A percentile compares a stretch with the other conserved stretches of the same genome.
phyloP scores from a whole-genome alignment of 345 rosid genomes.

The Bruguiera parviflora region DNA sequence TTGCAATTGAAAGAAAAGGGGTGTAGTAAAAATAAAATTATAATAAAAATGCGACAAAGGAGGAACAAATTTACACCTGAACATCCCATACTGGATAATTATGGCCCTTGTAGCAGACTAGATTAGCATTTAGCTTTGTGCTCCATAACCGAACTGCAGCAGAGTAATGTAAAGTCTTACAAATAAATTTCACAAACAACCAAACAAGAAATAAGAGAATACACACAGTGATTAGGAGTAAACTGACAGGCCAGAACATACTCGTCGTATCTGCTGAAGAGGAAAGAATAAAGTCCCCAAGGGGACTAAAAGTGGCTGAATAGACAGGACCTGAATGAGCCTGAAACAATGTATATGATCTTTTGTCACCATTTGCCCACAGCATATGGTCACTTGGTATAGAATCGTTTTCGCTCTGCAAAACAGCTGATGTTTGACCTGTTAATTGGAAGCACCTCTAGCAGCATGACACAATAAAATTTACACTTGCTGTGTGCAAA shows the following conservation, averaged over 20 bases:
- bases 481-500: neutral
- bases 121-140: conserved; percentile 90
- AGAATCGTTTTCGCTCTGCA: conserved; percentile 67
- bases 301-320: conserved; percentile 84
- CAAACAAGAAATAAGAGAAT: neutral
- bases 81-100: conserved; percentile 99
- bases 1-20: neutral
- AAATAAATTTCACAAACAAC: neutral
- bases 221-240: neutral
- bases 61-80: conserved; percentile 49
- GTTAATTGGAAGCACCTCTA: conserved; percentile 13
- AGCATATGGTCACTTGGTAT: conserved; percentile 42
- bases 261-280: conserved; percentile 95
- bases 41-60: conserved; percentile 5
- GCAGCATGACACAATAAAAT: conserved; percentile 1
- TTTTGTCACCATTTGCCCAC: conserved; percentile 50
- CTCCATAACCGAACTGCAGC: conserved; percentile 90
- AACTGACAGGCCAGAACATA: conserved; percentile 23
- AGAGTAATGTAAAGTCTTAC: conserved; percentile 5
- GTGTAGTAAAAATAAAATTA: neutral
- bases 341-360: conserved; percentile 65
- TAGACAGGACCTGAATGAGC: conserved; percentile 97
- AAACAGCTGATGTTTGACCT: conserved; percentile 48
- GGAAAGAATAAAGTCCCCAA: conserved; percentile 84
- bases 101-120: conserved; percentile 98